Percentiles rank a stretch among this genome's conserved stretches.
phyloP scores from a whole-genome alignment of 495 filamentous ascomycete species.

The Friedmanniomyces endolithicus region DNA sequence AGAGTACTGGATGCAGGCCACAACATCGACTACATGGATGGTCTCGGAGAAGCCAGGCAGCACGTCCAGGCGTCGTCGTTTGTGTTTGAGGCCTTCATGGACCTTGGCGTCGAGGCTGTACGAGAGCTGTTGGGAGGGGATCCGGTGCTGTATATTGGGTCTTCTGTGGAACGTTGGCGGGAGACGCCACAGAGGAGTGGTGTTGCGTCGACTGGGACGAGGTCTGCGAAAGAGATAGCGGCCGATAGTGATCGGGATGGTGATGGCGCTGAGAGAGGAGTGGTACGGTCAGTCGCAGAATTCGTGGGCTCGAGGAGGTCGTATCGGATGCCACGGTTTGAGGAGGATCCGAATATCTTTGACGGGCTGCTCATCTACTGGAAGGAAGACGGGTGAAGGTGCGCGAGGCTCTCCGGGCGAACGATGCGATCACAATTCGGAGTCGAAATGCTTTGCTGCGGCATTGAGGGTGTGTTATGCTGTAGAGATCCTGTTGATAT shows the following conservation, averaged over 20 bases:
- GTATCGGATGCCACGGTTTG: slow-evolving; percentile 5
- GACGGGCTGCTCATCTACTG: slow-evolving; percentile 7
- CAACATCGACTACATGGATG: neutral
- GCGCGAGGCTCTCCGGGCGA: too few relatives aligned
- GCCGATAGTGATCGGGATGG: too few relatives aligned
- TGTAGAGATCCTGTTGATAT: too few relatives aligned
- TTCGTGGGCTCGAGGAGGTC: neutral
- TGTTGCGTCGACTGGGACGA: too few relatives aligned
- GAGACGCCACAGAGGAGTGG: neutral
- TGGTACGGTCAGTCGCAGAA: neutral
- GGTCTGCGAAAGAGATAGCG: neutral
- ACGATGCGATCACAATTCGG: too few relatives aligned
- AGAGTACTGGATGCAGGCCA: neutral
- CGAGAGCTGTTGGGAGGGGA: neutral
- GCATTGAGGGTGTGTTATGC: too few relatives aligned
- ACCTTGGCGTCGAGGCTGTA: neutral
- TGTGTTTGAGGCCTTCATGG: slow-evolving; percentile 11
- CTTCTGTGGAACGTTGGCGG: neutral
- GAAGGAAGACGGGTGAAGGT: neutral
- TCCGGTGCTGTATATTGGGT: slow-evolving; percentile 1
- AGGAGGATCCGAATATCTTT: slow-evolving; percentile 10
- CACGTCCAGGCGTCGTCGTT: neutral
- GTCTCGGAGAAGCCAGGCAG: neutral
- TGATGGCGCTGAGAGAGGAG: too few relatives aligned
- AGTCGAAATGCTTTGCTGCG: too few relatives aligned